phyloP scores from a whole-genome alignment of 306 rosid genomes.

The Acacia acuminata region DNA sequence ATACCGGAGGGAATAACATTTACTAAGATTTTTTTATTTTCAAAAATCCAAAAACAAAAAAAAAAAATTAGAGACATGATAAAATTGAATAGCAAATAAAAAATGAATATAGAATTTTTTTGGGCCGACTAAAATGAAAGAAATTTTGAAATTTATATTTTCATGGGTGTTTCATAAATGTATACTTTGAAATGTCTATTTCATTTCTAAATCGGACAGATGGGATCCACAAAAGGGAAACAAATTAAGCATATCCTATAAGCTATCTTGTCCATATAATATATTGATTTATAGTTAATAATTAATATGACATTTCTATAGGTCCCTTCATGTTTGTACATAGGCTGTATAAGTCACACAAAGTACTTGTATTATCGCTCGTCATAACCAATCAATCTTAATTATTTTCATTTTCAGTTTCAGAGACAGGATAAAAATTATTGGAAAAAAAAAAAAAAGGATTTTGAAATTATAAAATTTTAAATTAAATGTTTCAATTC shows the following conservation, averaged over 20 bases:
- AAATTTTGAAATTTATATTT: neutral
- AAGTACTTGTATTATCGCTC: neutral
- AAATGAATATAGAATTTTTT: neutral
- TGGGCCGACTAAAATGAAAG: neutral
- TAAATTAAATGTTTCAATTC: too few relatives aligned
- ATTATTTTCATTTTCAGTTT: neutral
- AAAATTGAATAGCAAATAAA: neutral
- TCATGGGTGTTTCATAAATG: neutral
- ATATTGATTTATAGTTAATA: neutral
- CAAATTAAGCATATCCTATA: neutral
- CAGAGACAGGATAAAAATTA: neutral
- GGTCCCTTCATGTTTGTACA: slow-evolving; percentile 31
- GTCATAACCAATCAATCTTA: neutral
- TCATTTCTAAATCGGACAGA: neutral
- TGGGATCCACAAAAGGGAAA: neutral
- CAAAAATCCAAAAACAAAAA: neutral
- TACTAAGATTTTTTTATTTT: neutral
- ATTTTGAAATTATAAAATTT: too few relatives aligned
- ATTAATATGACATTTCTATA: neutral
- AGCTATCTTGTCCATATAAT: neutral
- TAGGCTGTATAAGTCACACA: slow-evolving; percentile 21
- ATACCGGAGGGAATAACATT: too few relatives aligned
- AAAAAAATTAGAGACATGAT: neutral
- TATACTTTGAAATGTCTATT: neutral
- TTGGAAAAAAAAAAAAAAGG: neutral